A percentile compares a stretch with the other conserved stretches of the same genome.
phyloP scores from a whole-genome alignment of 805 yeast genomes.

The Lipomyces yamadae region DNA sequence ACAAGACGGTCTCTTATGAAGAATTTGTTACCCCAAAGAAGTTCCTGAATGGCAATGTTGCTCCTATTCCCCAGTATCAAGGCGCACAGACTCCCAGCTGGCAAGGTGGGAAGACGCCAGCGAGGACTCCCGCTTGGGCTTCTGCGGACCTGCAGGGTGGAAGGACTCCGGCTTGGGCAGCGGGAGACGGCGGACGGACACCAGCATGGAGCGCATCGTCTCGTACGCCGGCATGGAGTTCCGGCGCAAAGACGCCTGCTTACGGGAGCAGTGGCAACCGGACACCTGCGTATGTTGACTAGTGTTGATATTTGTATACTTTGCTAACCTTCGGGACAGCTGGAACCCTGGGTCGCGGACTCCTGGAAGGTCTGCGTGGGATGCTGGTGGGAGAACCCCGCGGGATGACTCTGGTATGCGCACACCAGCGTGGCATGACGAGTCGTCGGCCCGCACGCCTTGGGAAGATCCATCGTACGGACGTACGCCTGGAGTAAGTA shows the following conservation, averaged over 20 bases:
- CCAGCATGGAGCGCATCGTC: constrained; percentile 51
- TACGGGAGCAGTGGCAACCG: constrained; percentile 28
- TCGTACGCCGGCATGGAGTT: constrained; percentile 53
- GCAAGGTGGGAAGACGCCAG: constrained; percentile 23
- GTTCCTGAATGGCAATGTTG: constrained; percentile 34
- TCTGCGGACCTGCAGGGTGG: constrained; percentile 47
- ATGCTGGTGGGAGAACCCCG: constrained; percentile 38
- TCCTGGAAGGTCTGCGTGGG: constrained; percentile 50
- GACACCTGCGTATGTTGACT: constrained; percentile 30
- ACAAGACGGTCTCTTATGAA: constrained; percentile 68
- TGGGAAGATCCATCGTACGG: constrained; percentile 38
- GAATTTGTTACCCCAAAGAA: constrained; percentile 64
- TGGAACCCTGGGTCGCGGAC: constrained; percentile 50
- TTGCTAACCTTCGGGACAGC: constrained; percentile 32
- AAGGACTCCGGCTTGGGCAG: constrained; percentile 56
- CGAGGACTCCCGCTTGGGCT: constrained; percentile 46
- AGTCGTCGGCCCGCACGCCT: constrained; percentile 42
- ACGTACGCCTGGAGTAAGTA: constrained; percentile 49
- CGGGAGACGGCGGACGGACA: constrained; percentile 47
- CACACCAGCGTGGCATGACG: constrained; percentile 40
- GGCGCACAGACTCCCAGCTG: constrained; percentile 38
- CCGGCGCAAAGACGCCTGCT: constrained; percentile 42
- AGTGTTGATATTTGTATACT: not conserved
- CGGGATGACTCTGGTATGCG: constrained; percentile 53
- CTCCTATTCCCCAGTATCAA: constrained; percentile 43